These are phyloP conservation scores for Artemisia annua DNA, from an alignment of 129 eudicot genomes.

Conservation along the genomic window DNA sequence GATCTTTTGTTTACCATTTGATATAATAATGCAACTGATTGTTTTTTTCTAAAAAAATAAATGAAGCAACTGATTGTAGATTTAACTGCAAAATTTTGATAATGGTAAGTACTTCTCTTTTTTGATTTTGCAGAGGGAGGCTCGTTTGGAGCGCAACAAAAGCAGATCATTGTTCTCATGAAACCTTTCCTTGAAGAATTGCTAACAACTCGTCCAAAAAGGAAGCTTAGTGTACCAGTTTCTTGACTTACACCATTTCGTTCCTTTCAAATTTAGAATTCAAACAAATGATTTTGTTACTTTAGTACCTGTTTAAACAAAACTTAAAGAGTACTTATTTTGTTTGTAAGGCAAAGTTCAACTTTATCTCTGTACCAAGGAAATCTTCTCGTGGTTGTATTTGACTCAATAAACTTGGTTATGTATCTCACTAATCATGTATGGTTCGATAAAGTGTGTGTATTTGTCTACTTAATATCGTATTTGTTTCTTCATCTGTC, in stretches of 20 bases:
- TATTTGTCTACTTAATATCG: not conserved
- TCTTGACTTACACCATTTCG: not conserved
- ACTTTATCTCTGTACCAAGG: constrained; percentile 4
- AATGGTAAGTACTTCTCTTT: not conserved
- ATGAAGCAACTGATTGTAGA: not conserved
- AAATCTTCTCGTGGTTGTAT: constrained; percentile 1
- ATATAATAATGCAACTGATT: not conserved
- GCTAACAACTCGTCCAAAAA: constrained; percentile 14
- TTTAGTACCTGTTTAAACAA: constrained; percentile 3
- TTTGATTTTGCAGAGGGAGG: constrained; percentile 77
- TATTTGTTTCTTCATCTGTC: not conserved
- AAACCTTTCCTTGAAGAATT: constrained; percentile 22
- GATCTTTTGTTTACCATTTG: not conserved
- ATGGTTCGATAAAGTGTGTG: not conserved
- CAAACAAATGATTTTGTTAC: constrained; percentile 10
- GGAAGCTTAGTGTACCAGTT: not conserved
- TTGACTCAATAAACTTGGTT: constrained; percentile 17
- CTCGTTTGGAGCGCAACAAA: constrained; percentile 86
- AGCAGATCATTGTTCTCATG: constrained; percentile 75
- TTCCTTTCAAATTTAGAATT: constrained; percentile 1
- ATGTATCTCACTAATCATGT: not conserved
- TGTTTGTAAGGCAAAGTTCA: constrained; percentile 8
- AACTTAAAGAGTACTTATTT: not conserved
- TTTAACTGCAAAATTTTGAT: not conserved
- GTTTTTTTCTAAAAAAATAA: not conserved